Conservation (phyloP, 2,329 filamentous ascomycete species). For the Trichoderma gracile region DNA sequence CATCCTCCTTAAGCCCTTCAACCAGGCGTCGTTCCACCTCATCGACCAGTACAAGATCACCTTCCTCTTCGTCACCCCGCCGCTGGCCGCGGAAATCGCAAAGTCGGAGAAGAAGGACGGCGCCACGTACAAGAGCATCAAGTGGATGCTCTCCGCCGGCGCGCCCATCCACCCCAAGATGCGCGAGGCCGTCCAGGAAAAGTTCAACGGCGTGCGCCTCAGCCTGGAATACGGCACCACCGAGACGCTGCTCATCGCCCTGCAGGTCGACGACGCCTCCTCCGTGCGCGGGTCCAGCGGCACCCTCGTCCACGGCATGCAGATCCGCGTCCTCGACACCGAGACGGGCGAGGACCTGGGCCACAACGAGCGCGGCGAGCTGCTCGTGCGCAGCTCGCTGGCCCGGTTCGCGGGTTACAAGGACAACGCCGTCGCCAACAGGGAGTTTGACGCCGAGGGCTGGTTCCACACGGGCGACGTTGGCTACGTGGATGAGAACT, state of each 20-base stretch:
- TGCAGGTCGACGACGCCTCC: background rate
- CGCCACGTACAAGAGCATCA: background rate
- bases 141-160: background rate
- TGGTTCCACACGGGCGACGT: background rate
- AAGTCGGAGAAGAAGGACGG: background rate
- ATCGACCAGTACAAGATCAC: background rate
- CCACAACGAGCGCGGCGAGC: background rate
- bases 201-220: conserved; percentile 1
- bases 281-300: background rate
- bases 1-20: background rate
- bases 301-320: background rate
- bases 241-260: background rate
- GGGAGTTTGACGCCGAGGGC: no score
- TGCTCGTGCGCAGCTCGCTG: background rate
- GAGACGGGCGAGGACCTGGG: background rate
- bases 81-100: no score
- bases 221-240: background rate
- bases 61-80: background rate
- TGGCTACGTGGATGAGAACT: background rate
- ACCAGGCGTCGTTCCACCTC: background rate
- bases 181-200: background rate
- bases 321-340: background rate
- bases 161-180: background rate
- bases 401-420: background rate
- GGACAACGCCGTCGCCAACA: no score